Evolutionary conservation across 257 asterid species (phyloP), one percentile per base, ranked within the genome.

Genomic region (Solanum ossicruentum): DNA sequence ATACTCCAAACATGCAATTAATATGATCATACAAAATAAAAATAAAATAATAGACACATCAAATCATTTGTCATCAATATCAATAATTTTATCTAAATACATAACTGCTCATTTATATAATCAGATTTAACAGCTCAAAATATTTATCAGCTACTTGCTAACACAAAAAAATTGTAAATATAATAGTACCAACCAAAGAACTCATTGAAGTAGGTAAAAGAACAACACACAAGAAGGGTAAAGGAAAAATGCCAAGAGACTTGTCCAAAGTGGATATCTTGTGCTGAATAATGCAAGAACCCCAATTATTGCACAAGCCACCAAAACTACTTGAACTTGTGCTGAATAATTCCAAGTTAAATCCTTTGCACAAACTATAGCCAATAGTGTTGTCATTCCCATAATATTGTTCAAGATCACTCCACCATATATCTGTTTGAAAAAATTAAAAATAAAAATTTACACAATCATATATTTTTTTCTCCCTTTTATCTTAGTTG

Each of bases 331-430:
- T 28, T 1, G 2, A 1, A 93, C 94, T 83, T 93, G 95, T 28
- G 97, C 93, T 66, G 97, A 89, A 80, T 91, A 92, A 85, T 93
- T 87, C 91, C 95, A 93, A 9, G 90, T 86, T 85, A 93, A 86
- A 23, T 88, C 93, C 81, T 92, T 93, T 20, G 94, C 94, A 57
- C 85, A 91, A 26, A 92, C 91, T 7, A 91, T 88, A 12, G 90
- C 93, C 87, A 92, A 52, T 87, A 92, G 71, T 36, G 92, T 80
- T 41, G 90, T 86, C 87, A 93, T 58, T 23, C 94, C 94, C 8
- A 90, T 79, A 8, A 93, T 83, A 86, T 92, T 93, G 95, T 88
- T 93, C 95, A 90, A 92, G 47, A 92, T 89, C 54, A 92, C 94
- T 58, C 92, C 97, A 12, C 90, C 90, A 55, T 92, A 92, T 72